Conservation (phyloP, 129 eudicot species). For the Flaveria brownii region DNA sequence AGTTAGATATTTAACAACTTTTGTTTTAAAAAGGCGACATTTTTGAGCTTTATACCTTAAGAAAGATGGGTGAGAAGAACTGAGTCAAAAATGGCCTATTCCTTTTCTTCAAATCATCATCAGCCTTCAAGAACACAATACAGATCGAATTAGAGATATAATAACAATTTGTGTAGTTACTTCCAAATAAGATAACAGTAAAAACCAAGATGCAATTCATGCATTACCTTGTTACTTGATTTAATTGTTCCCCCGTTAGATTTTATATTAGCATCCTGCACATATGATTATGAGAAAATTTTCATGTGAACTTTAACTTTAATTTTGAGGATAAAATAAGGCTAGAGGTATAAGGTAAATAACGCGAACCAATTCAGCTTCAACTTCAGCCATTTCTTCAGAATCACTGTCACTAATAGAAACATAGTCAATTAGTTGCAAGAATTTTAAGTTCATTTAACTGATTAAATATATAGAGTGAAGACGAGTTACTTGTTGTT, state of each 20-base stretch:
- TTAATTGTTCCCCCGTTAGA: conserved; percentile 45
- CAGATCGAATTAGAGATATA: no score
- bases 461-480: not conserved
- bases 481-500: conserved; percentile 49
- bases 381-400: conserved; percentile 77
- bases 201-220: conserved; percentile 5
- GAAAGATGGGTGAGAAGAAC: conserved; percentile 75
- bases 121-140: conserved; percentile 40
- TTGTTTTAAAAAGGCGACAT: not conserved
- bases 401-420: conserved; percentile 49
- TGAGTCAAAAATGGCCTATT: conserved; percentile 67
- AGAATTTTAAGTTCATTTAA: not conserved
- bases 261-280: conserved; percentile 69
- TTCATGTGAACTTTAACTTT: no score
- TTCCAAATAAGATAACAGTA: not conserved
- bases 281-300: no score
- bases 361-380: conserved; percentile 71
- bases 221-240: conserved; percentile 52
- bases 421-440: not conserved
- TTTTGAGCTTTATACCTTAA: conserved; percentile 47
- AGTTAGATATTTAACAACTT: not conserved
- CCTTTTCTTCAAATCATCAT: conserved; percentile 66
- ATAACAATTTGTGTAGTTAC: no score
- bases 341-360: not conserved
- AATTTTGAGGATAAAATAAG: conserved; percentile 4